Conservation (phyloP, 768 basidiomycete species). For the Suillus occidentalis region DNA sequence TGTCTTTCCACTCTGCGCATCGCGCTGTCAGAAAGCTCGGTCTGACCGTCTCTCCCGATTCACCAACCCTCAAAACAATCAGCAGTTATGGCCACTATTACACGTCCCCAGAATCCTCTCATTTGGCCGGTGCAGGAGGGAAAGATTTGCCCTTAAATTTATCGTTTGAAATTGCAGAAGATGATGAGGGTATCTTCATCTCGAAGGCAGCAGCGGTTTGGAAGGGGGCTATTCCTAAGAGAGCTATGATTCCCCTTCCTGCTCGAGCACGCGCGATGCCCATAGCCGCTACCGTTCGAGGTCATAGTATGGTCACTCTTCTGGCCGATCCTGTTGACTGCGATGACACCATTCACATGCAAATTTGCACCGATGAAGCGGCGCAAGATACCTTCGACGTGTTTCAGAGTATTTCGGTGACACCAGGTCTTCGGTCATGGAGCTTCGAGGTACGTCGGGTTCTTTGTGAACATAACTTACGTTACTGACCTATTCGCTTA, state of each 20-base stretch:
- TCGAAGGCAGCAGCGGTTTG: constrained; percentile 4
- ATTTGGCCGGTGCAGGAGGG: background rate
- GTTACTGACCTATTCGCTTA: background rate
- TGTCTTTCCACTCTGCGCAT: background rate
- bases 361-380: constrained; percentile 4
- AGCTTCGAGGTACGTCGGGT: constrained; percentile 29
- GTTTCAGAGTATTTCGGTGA: constrained; percentile 30
- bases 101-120: background rate
- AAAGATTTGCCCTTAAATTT: background rate
- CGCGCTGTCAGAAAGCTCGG: background rate
- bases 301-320: no score
- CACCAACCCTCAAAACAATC: background rate
- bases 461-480: background rate
- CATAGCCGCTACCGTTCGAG: background rate
- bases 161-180: constrained; percentile 4
- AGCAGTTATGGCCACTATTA: constrained; percentile 1
- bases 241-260: constrained; percentile 2
- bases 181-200: constrained; percentile 5
- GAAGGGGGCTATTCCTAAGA: constrained; percentile 2
- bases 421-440: constrained; percentile 21
- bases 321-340: background rate
- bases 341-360: background rate
- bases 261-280: background rate
- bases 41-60: background rate
- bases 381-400: background rate